Percentiles rank a stretch among this genome's conserved stretches.
phyloP scores from a whole-genome alignment of 164 flowering plant species.

The Vitis vinifera region DNA sequence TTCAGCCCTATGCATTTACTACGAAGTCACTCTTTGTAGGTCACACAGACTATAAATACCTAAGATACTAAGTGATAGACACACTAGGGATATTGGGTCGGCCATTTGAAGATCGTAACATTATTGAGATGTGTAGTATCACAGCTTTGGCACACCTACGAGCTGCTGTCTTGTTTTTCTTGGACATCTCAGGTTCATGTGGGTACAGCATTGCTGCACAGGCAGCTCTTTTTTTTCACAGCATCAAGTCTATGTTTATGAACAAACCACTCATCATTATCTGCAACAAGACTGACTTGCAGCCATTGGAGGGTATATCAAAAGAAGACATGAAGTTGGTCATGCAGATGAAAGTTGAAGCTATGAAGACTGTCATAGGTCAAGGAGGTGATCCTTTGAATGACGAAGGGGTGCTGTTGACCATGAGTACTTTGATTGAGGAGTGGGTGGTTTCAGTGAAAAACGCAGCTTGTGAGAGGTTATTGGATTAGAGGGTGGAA shows the following conservation, averaged over 20 bases:
- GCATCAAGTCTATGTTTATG: conserved; percentile 88
- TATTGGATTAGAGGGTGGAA: conserved; percentile 82
- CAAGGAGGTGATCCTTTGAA: conserved; percentile 58
- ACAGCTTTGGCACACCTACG: conserved; percentile 91
- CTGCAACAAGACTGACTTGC: conserved; percentile 92
- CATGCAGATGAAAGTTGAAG: conserved; percentile 80
- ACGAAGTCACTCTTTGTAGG: conserved; percentile 94
- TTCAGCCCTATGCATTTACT: conserved; percentile 93
- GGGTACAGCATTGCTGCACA: conserved; percentile 88
- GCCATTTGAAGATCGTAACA: conserved; percentile 89
- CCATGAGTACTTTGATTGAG: conserved; percentile 88
- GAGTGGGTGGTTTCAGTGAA: conserved; percentile 81
- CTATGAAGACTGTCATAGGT: conserved; percentile 71
- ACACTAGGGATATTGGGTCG: conserved; percentile 91
- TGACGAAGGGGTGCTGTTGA: conserved; percentile 62
- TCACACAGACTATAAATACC: conserved; percentile 85
- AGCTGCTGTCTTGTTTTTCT: conserved; percentile 81
- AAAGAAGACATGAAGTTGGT: conserved; percentile 83
- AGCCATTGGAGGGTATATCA: conserved; percentile 71
- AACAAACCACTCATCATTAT: conserved; percentile 83
- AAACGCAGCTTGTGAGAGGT: conserved; percentile 88
- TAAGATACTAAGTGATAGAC: conserved; percentile 90
- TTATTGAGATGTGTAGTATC: conserved; percentile 95
- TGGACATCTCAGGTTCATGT: conserved; percentile 91
- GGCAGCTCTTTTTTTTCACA: conserved; percentile 56